Base-by-base conservation (phyloP, 2,329 filamentous ascomycete species). In the Cercospora sesami region DNA sequence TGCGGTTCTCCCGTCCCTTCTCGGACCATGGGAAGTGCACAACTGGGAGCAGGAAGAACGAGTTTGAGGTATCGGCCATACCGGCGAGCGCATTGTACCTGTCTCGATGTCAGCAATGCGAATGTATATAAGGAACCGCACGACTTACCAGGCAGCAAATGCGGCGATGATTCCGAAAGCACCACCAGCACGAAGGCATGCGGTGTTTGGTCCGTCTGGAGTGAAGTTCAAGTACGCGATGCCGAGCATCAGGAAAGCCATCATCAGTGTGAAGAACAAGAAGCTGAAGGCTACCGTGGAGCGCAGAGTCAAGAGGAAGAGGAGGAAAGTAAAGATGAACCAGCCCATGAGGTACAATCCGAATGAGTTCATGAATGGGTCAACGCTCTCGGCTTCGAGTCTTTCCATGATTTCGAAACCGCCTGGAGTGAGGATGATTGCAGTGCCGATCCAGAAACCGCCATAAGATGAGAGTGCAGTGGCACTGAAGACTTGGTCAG, bases 11-110 rank as follows among this genome's bases (percentile, higher is more conserved):
- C 70, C 86, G 87, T 63, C 88, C 91, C 82, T 90, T 91, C 75
- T 91, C 90, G 42, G 91, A 94, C 94, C 94, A 97, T 64, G 94
- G 94, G 86, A 97, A 96, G 85, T 97, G 93, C 75, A 91, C 90
- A 60, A 97, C 93, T 62, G 94, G 94, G 70, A 96, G 88, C 80
- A 95, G 86, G 85, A 97, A 95, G 89, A 97, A 97, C 84, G 92
- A 84, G 79, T 86, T 86, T 68, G 79, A 81, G 68, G 80, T 80
- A 74, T 86, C 84, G n/a, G 83, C 83, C 69, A 86, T 82, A 82
- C 84, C 84, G 55, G 84, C 84, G 9, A 85, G 78, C 3, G 83
- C 83, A 68, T 85, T 85, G 76, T 86, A 86, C 73, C 73, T 73
- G 63, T 39, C 18, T 36, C 39, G n/a, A 21, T 31, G 61, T 65